Percentiles rank a stretch among this genome's conserved stretches.
phyloP scores from a whole-genome alignment of 495 filamentous ascomycete genomes.

The Sabuloglossum arenarium region DNA sequence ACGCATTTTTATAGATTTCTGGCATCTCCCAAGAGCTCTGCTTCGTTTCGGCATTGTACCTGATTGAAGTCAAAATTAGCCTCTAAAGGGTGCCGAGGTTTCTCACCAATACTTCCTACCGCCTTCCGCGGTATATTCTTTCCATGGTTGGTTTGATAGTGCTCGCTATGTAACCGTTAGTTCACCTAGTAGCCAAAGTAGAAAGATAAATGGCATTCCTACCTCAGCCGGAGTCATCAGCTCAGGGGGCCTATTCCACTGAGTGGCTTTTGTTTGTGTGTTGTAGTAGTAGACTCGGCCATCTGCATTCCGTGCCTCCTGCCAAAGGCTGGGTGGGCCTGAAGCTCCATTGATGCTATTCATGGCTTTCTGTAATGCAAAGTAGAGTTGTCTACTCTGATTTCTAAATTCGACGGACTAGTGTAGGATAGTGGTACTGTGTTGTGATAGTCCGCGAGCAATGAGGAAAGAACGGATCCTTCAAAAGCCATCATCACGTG shows the following conservation, averaged over 20 bases:
- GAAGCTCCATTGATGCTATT: conserved; percentile 37
- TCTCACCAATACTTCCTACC: conserved; percentile 74
- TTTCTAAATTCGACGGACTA: not conserved
- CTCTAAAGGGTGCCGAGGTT: not conserved
- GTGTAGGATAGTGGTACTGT: not conserved
- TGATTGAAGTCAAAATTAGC: conserved; percentile 1
- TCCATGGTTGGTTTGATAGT: conserved; percentile 71
- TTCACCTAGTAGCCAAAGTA: not conserved
- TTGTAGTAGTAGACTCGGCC: conserved; percentile 93
- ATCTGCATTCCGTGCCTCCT: conserved; percentile 63
- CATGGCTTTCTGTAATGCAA: conserved; percentile 24
- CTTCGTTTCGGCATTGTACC: conserved; percentile 67
- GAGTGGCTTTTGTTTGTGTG: conserved; percentile 60
- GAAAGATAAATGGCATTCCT: conserved; percentile 12
- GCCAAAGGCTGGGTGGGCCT: conserved; percentile 42
- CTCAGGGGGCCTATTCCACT: conserved; percentile 86
- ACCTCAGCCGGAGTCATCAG: conserved; percentile 80
- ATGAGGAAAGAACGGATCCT: not conserved
- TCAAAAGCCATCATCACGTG: not conserved
- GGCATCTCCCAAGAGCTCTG: conserved; percentile 93
- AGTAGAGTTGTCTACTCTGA: not conserved
- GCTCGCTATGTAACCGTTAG: conserved; percentile 36
- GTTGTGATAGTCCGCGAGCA: not conserved
- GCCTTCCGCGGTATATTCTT: conserved; percentile 69
- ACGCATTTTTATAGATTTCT: conserved; percentile 52